Conservation (phyloP, 2,329 filamentous ascomycete species). For the Massarina eburnea region DNA sequence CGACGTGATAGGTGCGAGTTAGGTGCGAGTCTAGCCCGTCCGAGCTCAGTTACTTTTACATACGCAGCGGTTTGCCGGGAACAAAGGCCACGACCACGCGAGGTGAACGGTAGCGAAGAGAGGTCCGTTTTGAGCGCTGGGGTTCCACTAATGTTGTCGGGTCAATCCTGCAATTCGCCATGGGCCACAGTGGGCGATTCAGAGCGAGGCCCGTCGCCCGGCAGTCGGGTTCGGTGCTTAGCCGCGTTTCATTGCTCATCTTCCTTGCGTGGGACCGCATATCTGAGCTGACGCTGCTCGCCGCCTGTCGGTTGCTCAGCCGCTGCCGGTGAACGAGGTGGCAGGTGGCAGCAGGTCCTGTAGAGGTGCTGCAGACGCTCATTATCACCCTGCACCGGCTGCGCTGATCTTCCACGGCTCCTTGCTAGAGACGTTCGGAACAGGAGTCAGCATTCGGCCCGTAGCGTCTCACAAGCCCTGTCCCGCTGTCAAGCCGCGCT, state of each 20-base stretch:
- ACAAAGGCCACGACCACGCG: not conserved
- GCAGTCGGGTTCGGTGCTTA: not conserved
- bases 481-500: not conserved
- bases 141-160: not conserved
- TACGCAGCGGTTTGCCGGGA: too few species aligned
- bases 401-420: too few species aligned
- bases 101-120: not conserved
- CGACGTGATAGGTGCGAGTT: too few species aligned
- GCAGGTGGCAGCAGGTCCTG: too few species aligned
- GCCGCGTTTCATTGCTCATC: not conserved
- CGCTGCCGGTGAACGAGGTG: too few species aligned
- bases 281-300: too few species aligned
- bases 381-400: too few species aligned
- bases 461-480: not conserved
- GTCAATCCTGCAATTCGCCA: not conserved
- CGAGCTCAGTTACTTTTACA: too few species aligned
- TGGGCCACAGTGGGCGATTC: not conserved
- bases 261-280: not conserved
- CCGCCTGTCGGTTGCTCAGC: not conserved
- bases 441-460: constrained; percentile 3
- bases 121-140: not conserved
- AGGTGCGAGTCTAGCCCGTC: too few species aligned
- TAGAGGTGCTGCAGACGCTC: too few species aligned
- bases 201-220: not conserved
- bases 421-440: too few species aligned